Base-by-base conservation (phyloP, 1,284 basidiomycete genomes). In the Ustilago xerochloae region DNA sequence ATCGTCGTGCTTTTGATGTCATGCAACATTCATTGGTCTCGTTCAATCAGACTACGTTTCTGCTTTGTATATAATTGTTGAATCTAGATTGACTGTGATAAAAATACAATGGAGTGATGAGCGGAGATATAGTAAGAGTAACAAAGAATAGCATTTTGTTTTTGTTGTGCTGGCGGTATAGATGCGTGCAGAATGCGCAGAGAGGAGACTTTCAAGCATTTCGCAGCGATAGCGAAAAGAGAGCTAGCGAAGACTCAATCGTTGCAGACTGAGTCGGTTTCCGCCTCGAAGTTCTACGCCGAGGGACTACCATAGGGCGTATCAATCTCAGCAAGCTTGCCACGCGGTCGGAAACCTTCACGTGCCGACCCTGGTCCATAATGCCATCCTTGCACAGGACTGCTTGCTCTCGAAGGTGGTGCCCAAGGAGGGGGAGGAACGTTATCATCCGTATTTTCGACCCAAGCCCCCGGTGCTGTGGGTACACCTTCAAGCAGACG, bases 391-490 rank as follows among this genome's bases (percentile, higher is more conserved):
- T 32, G 48, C 1, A 75, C 59, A 0, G 80, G 80, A 51, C 77
- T 80, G 32, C 67, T 71, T 5, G 78, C 72, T 1, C 81, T 57
- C 36, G 77, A 78, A 4, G 77, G 73, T 4, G 74, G 77, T n/a
- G 77, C 80, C 81, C 81, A 83, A 3, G 81, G 79, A 28, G 81
- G 81, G 6, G 74, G 78, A 3, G 55, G 57, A 5, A 70, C 63
- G 20, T 63, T 70, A 2, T 51, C 60, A 36, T 72, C 61, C 32
- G 61, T 67, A 9, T 66, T 62, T 30, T 81, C 77, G 24, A 77
- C 61, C 69, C 75, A 82, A 1, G 75, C 75, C 6, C 81, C 81
- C 0, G 81, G 81, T 1, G 81, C 81, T 1, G 81, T 83, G 13
- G 81, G 79, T 2, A 71, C 81, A 9, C 81, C 81, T 39, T 81